phyloP scores from a whole-genome alignment of 2,329 filamentous ascomycete species.

The Aspergillus transmontanensis region DNA sequence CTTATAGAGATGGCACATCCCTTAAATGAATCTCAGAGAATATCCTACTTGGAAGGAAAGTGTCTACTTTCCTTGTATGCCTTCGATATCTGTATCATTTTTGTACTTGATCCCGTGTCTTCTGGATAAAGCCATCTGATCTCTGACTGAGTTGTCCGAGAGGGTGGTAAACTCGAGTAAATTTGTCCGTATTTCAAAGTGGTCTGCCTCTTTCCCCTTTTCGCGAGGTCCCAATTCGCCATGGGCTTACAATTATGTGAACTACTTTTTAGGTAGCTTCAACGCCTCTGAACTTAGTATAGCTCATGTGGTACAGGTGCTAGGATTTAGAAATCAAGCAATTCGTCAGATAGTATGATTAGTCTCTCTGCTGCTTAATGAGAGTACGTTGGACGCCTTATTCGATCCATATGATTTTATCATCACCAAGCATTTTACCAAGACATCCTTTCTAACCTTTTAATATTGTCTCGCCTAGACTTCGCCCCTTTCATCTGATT shows the following conservation, averaged over 20 bases:
- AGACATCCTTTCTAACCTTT: not conserved
- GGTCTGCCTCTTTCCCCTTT: not conserved
- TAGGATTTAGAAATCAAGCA: not conserved
- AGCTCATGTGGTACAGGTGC: not conserved
- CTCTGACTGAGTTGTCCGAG: not conserved
- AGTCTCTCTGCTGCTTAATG: too few species aligned
- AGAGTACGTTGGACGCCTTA: not conserved
- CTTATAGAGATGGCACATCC: not conserved
- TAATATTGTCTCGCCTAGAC: not conserved
- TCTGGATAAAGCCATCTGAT: not conserved
- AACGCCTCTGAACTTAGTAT: not conserved
- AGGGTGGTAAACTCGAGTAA: not conserved
- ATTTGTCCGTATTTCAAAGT: not conserved
- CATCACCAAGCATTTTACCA: not conserved
- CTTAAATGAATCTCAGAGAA: not conserved
- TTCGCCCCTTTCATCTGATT: not conserved
- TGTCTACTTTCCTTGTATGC: not conserved
- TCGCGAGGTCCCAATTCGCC: not conserved
- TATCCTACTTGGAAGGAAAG: not conserved
- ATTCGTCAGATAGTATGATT: not conserved
- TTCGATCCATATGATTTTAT: not conserved
- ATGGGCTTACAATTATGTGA: not conserved
- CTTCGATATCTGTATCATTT: not conserved
- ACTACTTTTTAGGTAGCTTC: not conserved
- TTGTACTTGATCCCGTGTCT: too few species aligned